These are phyloP conservation scores for Talaromyces thailandensis DNA, from an alignment of 495 filamentous ascomycete genomes.

Conservation along the genomic window DNA sequence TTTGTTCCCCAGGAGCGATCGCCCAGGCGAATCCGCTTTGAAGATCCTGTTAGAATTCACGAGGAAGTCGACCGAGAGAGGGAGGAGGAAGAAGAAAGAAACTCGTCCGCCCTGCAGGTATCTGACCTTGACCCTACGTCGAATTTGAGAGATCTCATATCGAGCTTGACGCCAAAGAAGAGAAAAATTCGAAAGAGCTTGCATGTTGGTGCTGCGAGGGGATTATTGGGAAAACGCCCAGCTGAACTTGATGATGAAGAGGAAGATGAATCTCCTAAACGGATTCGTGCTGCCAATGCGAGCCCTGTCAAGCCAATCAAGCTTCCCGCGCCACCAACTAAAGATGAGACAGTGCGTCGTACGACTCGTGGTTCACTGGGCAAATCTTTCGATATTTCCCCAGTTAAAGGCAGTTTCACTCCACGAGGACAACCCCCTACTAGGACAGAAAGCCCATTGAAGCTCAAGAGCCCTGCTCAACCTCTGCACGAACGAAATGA, in stretches of 20 bases:
- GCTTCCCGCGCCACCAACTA: slow-evolving; percentile 56
- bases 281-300: slow-evolving; percentile 58
- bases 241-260: slow-evolving; percentile 59
- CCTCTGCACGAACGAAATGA: slow-evolving; percentile 1
- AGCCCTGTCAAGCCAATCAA: slow-evolving; percentile 71
- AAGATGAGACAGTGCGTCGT: slow-evolving; percentile 53
- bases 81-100: slow-evolving; percentile 53
- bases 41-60: slow-evolving; percentile 58
- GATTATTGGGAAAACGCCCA: slow-evolving; percentile 67
- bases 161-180: slow-evolving; percentile 70
- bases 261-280: slow-evolving; percentile 57
- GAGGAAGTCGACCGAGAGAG: slow-evolving; percentile 61
- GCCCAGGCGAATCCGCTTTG: slow-evolving; percentile 48
- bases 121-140: slow-evolving; percentile 52
- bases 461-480: slow-evolving; percentile 16
- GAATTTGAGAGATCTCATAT: slow-evolving; percentile 67
- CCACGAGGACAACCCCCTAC: not conserved
- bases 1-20: slow-evolving; percentile 47
- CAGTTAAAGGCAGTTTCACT: slow-evolving; percentile 4
- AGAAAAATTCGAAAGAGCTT: slow-evolving; percentile 65
- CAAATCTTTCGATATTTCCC: not conserved
- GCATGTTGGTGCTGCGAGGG: slow-evolving; percentile 64
- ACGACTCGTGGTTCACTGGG: slow-evolving; percentile 15
- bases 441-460: slow-evolving; percentile 2
- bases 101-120: slow-evolving; percentile 39